phyloP scores from a whole-genome alignment of 2,329 filamentous ascomycete species.

The Neofusicoccum umdonicola region DNA sequence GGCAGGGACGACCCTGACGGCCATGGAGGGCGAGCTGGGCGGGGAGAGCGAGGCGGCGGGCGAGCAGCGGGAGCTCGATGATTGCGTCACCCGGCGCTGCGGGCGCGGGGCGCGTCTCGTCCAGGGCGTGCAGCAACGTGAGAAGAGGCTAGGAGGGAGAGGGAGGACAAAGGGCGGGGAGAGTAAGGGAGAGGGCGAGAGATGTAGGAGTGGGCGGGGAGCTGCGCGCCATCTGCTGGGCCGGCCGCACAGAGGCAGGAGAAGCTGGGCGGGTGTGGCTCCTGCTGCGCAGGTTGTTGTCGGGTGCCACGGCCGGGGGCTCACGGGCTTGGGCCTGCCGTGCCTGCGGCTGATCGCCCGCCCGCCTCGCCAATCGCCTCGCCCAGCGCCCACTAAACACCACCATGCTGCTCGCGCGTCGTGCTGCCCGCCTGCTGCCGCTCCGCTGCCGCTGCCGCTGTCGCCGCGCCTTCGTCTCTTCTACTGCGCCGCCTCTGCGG shows the following conservation, averaged over 20 bases:
- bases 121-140: background rate
- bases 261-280: background rate
- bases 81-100: background rate
- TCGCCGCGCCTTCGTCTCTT: slow-evolving; percentile 19
- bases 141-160: background rate
- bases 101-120: background rate
- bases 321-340: background rate
- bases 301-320: background rate
- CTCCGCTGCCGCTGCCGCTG: slow-evolving; percentile 1
- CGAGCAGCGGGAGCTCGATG: background rate
- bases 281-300: background rate
- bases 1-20: slow-evolving; percentile 62
- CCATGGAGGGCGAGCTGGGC: slow-evolving; percentile 5
- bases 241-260: background rate
- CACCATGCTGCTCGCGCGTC: background rate
- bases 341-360: background rate
- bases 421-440: background rate
- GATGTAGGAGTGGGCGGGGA: background rate
- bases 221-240: background rate
- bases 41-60: background rate
- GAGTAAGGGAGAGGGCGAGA: background rate
- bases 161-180: no score
- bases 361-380: background rate
- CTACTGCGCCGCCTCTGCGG: slow-evolving; percentile 57
- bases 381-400: background rate